Conservation (phyloP, 768 basidiomycete species). For the Mycena rebaudengoi region DNA sequence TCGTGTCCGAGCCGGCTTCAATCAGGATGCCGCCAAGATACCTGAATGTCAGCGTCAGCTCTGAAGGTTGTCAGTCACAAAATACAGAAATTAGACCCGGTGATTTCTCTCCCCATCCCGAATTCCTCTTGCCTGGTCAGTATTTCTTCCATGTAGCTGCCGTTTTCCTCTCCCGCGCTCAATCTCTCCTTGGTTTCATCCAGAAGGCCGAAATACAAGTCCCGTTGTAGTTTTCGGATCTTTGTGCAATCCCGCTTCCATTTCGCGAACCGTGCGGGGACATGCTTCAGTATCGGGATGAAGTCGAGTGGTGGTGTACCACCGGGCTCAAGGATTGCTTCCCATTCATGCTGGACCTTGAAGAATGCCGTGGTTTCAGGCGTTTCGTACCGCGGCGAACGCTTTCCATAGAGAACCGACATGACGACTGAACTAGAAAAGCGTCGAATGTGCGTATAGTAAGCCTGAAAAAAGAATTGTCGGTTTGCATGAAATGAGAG, state of each 20-base stretch:
- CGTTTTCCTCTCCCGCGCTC: constrained; percentile 34
- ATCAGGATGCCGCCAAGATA: constrained; percentile 41
- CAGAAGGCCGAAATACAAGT: constrained; percentile 39
- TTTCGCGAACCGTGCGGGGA: constrained; percentile 43
- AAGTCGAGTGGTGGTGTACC: constrained; percentile 45
- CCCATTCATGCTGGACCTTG: constrained; percentile 34
- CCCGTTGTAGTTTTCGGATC: constrained; percentile 33
- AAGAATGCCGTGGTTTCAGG: constrained; percentile 37
- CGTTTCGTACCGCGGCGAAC: constrained; percentile 36
- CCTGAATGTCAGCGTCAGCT: constrained; percentile 21
- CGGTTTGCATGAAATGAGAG: not conserved
- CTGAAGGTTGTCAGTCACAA: not conserved
- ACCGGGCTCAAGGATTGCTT: constrained; percentile 39
- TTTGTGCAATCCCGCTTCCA: constrained; percentile 41
- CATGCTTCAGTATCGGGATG: constrained; percentile 41
- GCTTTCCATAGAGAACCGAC: constrained; percentile 40
- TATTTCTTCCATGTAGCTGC: constrained; percentile 44
- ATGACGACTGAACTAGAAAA: constrained; percentile 41
- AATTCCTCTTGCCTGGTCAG: constrained; percentile 20
- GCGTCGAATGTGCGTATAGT: constrained; percentile 38
- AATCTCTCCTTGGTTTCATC: constrained; percentile 36
- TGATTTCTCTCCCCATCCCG: constrained; percentile 14
- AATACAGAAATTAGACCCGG: constrained; percentile 1
- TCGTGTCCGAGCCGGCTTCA: constrained; percentile 42
- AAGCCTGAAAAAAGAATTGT: constrained; percentile 29